Evolutionary conservation across 768 basidiomycete genomes (phyloP).

Genomic region (Russula dissimulans): DNA sequence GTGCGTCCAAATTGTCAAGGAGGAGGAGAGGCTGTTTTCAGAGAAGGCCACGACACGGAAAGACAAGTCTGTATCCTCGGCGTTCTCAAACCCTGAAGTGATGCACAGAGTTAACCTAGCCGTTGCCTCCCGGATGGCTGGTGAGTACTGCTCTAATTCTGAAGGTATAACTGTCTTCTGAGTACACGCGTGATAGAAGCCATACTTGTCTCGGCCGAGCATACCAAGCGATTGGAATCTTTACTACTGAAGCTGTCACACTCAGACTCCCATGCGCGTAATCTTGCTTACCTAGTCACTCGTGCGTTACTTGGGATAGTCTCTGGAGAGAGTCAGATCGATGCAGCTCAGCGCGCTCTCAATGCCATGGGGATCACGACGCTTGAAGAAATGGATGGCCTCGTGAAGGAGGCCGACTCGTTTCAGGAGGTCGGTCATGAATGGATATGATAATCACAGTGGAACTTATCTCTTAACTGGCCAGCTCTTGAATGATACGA

Average conservation of each 20-base stretch:
- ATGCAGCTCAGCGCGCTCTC: slow-evolving; percentile 42
- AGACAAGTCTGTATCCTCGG: slow-evolving; percentile 7
- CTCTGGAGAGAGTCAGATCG: slow-evolving; percentile 50
- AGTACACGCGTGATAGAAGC: slow-evolving; percentile 42
- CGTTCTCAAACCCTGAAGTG: slow-evolving; percentile 29
- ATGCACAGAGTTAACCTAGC: slow-evolving; percentile 45
- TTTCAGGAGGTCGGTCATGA: slow-evolving; percentile 25
- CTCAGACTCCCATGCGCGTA: slow-evolving; percentile 40
- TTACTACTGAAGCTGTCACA: slow-evolving; percentile 46
- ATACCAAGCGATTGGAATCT: slow-evolving; percentile 34
- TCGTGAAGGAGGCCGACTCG: slow-evolving; percentile 24
- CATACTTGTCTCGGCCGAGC: slow-evolving; percentile 44
- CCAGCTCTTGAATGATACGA: slow-evolving; percentile 39
- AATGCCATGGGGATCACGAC: slow-evolving; percentile 37
- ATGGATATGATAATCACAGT: neutral
- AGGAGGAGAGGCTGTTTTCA: slow-evolving; percentile 27
- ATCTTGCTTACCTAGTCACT: slow-evolving; percentile 53
- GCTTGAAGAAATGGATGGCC: slow-evolving; percentile 37
- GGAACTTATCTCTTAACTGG: neutral
- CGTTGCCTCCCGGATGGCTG: slow-evolving; percentile 54
- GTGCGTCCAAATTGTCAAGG: slow-evolving; percentile 39
- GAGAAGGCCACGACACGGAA: slow-evolving; percentile 25
- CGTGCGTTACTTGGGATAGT: slow-evolving; percentile 48
- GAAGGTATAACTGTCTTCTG: neutral
- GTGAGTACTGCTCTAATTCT: slow-evolving; percentile 30